A percentile compares a stretch with the other conserved stretches of the same genome.
These are phyloP conservation scores for Gracilaria gracilis DNA, from an alignment of 23 red algal species.

Conservation along the genomic window DNA sequence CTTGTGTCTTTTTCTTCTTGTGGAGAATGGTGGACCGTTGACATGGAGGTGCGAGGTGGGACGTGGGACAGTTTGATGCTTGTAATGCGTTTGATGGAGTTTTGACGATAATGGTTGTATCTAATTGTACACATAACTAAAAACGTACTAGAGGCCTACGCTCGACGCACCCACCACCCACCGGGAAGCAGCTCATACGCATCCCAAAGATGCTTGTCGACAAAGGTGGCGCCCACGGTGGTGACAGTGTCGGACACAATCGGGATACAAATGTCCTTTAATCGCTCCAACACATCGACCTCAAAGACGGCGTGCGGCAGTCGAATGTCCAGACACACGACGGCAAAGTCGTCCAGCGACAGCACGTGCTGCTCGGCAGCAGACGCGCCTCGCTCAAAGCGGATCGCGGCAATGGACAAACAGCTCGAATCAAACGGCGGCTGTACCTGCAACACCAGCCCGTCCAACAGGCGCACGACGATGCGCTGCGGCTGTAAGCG, in stretches of 20 bases:
- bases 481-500: not conserved
- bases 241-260: not conserved
- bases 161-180: conserved; percentile 60
- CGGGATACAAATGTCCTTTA: conserved; percentile 15
- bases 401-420: not conserved
- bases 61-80: too few species aligned
- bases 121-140: too few species aligned
- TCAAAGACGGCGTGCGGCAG: conserved; percentile 28
- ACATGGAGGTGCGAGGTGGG: too few species aligned
- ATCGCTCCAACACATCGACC: conserved; percentile 55
- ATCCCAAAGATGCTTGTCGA: conserved; percentile 50
- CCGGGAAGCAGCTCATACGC: conserved; percentile 50
- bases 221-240: not conserved
- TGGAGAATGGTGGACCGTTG: too few species aligned
- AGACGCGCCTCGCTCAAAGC: not conserved
- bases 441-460: not conserved
- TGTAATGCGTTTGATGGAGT: too few species aligned
- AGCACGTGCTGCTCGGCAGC: not conserved
- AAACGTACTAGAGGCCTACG: not conserved
- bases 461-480: not conserved
- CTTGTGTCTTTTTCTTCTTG: too few species aligned
- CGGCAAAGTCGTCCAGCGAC: conserved; percentile 51
- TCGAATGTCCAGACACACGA: conserved; percentile 5
- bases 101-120: too few species aligned
- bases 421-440: not conserved